Evolutionary conservation across 73 alveolate species (phyloP).

Genomic region (Tetrahymena elliotti): DNA sequence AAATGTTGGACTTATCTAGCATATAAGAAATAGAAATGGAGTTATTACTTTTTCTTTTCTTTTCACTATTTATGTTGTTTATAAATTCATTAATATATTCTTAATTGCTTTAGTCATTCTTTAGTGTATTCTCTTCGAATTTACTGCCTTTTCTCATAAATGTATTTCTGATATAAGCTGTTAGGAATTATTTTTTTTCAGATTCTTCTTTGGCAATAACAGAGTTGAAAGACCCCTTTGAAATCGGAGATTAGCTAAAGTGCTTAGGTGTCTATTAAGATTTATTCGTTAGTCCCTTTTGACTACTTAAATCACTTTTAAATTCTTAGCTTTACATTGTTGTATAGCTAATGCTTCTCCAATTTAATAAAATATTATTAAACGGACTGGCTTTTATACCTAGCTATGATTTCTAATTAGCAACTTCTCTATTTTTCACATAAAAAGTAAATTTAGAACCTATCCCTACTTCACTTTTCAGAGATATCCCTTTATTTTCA

Average conservation of each 20-base stretch:
- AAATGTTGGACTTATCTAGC: not conserved
- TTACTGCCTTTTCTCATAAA: not conserved
- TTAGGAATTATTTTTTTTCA: not conserved
- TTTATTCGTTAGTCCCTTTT: not conserved
- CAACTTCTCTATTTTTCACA: not conserved
- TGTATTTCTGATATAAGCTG: not conserved
- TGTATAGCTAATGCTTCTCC: not conserved
- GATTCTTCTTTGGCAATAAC: not conserved
- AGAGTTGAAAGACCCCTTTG: not conserved
- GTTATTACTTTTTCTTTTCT: not conserved
- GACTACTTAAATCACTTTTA: not conserved
- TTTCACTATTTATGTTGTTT: not conserved
- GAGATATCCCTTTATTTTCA: not conserved
- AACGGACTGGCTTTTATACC: not conserved
- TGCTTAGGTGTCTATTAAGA: not conserved
- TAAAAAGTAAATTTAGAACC: not conserved
- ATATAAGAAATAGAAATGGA: not conserved
- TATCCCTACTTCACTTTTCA: not conserved
- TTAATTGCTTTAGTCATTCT: not conserved
- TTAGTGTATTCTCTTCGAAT: not conserved
- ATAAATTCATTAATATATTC: not conserved
- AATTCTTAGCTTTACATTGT: not conserved
- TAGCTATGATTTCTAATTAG: not conserved
- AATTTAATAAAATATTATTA: not conserved
- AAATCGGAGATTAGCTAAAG: not conserved